phyloP scores from a whole-genome alignment of 1,139 yeast genomes.

The Geotrichum aggregatum region DNA sequence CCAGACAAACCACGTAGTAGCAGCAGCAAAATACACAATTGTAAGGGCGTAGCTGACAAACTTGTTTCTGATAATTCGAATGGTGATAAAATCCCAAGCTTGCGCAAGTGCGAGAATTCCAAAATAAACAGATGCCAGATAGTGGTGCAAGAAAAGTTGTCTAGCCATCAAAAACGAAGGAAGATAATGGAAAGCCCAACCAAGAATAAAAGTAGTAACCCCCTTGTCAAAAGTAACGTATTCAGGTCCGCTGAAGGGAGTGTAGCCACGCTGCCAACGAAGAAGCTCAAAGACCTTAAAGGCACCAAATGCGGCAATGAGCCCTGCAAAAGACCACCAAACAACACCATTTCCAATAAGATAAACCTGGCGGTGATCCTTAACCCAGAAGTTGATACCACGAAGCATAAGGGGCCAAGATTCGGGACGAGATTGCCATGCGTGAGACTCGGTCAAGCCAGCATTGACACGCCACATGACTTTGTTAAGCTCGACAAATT shows the following conservation, averaged over 20 bases:
- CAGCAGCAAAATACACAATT: constrained; percentile 47
- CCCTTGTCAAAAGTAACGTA: constrained; percentile 70
- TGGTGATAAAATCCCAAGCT: constrained; percentile 59
- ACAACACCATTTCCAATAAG: constrained; percentile 83
- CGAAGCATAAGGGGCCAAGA: constrained; percentile 87
- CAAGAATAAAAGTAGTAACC: constrained; percentile 62
- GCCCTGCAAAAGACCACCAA: constrained; percentile 80
- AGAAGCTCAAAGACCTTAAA: constrained; percentile 55
- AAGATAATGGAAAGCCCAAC: constrained; percentile 78
- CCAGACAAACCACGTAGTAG: constrained; percentile 54
- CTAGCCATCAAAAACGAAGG: constrained; percentile 94
- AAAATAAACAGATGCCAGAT: constrained; percentile 85
- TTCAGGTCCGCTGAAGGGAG: constrained; percentile 46
- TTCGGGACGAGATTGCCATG: constrained; percentile 81
- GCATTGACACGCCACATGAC: constrained; percentile 91
- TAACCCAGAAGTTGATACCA: constrained; percentile 94
- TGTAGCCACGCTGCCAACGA: constrained; percentile 63
- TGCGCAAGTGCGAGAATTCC: constrained; percentile 83
- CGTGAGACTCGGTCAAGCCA: constrained; percentile 79
- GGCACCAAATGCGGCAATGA: constrained; percentile 52
- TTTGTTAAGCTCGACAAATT: constrained; percentile 71
- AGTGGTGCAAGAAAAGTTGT: constrained; percentile 89
- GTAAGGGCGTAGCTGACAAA: constrained; percentile 44
- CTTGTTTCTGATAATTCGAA: constrained; percentile 43
- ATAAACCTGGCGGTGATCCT: constrained; percentile 72